These are phyloP conservation scores for Hypholoma sublateritium DNA, from an alignment of 768 basidiomycete species.

Conservation along the genomic window DNA sequence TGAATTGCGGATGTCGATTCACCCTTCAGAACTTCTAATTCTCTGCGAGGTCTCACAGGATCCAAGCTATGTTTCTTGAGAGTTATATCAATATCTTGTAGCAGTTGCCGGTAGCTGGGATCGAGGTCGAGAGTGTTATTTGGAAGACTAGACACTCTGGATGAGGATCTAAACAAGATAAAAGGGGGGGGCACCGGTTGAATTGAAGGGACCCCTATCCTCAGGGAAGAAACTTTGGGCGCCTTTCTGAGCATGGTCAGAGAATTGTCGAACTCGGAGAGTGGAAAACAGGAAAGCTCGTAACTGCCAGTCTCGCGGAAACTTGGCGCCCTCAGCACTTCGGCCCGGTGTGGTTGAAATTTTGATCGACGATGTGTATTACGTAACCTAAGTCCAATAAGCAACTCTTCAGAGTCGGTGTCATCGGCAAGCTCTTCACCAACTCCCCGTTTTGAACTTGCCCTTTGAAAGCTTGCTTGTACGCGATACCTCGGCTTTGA, in stretches of 20 bases:
- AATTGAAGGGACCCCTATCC: not conserved
- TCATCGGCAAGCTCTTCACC: not conserved
- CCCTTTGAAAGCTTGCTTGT: not conserved
- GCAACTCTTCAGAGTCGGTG: too few species aligned
- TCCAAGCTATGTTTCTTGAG: constrained; percentile 39
- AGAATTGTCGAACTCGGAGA: not conserved
- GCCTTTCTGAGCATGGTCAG: not conserved
- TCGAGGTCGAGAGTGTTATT: constrained; percentile 67
- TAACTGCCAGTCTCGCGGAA: too few species aligned
- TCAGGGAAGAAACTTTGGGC: not conserved
- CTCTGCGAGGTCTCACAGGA: constrained; percentile 34
- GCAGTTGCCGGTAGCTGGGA: constrained; percentile 57
- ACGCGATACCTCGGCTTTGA: not conserved
- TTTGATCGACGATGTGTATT: not conserved
- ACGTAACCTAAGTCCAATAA: not conserved
- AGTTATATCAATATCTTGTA: constrained; percentile 70
- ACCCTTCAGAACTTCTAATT: constrained; percentile 47
- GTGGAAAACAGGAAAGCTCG: not conserved
- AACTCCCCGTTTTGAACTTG: not conserved
- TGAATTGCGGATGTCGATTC: not conserved
- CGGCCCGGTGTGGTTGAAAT: not conserved
- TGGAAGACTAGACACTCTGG: constrained; percentile 35
- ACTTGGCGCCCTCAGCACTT: not conserved
- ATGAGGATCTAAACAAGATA: constrained; percentile 22
- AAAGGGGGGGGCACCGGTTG: not conserved